These are phyloP conservation scores for Pseudocercospora musae DNA, from an alignment of 2,329 filamentous ascomycete species.

Conservation along the genomic window DNA sequence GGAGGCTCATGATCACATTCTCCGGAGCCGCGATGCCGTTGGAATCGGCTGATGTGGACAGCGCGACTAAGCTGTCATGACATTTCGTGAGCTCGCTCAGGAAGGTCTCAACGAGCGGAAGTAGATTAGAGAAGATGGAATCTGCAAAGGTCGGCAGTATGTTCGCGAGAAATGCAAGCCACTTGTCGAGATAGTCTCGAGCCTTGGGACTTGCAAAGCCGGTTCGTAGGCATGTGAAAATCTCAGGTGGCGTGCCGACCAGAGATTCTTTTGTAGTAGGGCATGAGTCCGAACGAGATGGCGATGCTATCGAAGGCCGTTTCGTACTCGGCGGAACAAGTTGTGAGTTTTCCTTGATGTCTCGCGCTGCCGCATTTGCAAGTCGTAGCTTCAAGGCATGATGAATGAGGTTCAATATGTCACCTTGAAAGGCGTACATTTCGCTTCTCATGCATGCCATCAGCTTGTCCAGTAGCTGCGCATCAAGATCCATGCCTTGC, in stretches of 20 bases:
- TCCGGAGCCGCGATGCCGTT: constrained; percentile 24
- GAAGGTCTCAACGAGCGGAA: constrained; percentile 86
- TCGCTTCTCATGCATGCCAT: constrained; percentile 21
- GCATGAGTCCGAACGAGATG: constrained; percentile 5
- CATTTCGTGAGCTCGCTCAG: constrained; percentile 72
- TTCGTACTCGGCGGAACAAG: background rate
- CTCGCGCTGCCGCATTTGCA: background rate
- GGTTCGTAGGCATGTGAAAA: constrained; percentile 81
- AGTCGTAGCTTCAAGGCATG: constrained; percentile 63
- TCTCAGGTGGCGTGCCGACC: constrained; percentile 56
- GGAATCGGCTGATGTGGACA: constrained; percentile 48
- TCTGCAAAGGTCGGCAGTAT: constrained; percentile 80
- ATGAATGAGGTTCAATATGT: constrained; percentile 75
- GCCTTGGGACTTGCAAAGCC: constrained; percentile 74
- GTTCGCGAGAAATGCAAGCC: constrained; percentile 81
- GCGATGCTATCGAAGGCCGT: background rate
- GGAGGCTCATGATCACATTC: constrained; percentile 44
- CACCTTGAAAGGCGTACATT: constrained; percentile 31
- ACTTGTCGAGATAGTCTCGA: constrained; percentile 79
- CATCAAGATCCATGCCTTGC: constrained; percentile 26
- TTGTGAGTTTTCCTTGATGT: constrained; percentile 7
- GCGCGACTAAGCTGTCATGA: constrained; percentile 67
- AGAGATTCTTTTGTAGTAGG: background rate
- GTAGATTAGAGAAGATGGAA: constrained; percentile 82
- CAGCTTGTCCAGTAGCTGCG: constrained; percentile 25